Conservation (phyloP, 495 filamentous ascomycete species). For the Cenococcum geophilum region DNA sequence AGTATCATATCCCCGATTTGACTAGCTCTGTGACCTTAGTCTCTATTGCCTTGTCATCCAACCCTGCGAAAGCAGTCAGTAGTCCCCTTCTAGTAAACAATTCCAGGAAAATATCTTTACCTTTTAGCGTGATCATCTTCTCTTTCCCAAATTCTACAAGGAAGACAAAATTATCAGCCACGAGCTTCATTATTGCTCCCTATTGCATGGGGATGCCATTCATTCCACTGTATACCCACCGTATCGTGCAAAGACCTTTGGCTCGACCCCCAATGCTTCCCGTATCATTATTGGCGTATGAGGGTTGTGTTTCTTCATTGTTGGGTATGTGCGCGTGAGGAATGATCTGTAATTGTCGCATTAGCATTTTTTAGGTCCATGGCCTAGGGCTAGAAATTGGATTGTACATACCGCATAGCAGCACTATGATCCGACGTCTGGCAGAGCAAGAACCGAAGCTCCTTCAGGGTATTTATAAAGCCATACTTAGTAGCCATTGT, state of each 20-base stretch:
- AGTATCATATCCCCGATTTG: constrained; percentile 42
- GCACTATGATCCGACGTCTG: constrained; percentile 85
- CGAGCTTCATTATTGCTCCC: not conserved
- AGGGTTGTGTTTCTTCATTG: constrained; percentile 99
- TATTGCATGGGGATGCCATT: not conserved
- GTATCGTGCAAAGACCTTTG: constrained; percentile 86
- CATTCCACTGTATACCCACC: constrained; percentile 51
- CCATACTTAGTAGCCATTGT: constrained; percentile 89
- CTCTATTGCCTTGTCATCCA: constrained; percentile 90
- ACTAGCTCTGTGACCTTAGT: constrained; percentile 77
- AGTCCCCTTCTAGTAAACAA: not conserved
- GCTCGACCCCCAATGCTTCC: constrained; percentile 75
- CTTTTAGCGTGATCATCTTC: constrained; percentile 73
- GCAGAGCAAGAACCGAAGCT: constrained; percentile 95
- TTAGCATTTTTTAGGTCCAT: constrained; percentile 7
- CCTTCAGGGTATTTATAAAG: constrained; percentile 81
- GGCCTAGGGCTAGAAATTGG: not conserved
- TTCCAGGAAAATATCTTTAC: constrained; percentile 43
- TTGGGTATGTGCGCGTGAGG: constrained; percentile 85
- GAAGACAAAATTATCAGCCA: not conserved
- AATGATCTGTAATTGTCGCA: constrained; percentile 60
- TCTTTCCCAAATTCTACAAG: constrained; percentile 75
- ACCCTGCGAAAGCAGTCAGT: constrained; percentile 48
- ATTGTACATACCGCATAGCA: constrained; percentile 59
- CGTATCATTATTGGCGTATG: constrained; percentile 89